Base-by-base conservation (phyloP, 495 filamentous ascomycete species). In the Neurospora sp. region DNA sequence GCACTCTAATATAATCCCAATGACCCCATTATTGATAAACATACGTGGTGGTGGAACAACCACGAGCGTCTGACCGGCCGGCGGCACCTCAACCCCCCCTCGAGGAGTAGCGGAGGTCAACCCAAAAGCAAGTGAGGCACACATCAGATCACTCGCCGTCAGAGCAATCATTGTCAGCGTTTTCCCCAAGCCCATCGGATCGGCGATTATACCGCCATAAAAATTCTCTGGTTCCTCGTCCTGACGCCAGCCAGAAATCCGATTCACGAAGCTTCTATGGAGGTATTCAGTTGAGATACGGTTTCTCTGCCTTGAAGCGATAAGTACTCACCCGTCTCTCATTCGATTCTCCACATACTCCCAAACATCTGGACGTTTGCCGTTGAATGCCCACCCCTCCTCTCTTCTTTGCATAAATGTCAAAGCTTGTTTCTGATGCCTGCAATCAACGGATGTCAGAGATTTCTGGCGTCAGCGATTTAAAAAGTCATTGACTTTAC, bases 351-450 rank as follows among this genome's bases (percentile, higher is more conserved):
- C 76, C 68, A 75, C 44, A 35, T 37, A 53, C 2, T 74, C 69
- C 78, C 79, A 81, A 0, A 82, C 61, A 42, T 82, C 79, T 12
- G 59, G 31, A 1, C 59, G 68, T 2, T 70, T 70, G 8, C 39
- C 59, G 16, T 73, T 42, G 5, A 77, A 69, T n/a, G 14, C 74
- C 81, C 84, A 84, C 3, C 83, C 82, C 5, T 75, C 61, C 68
- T 86, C 84, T 42, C 82, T 71, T 35, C 73, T 73, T n/a, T 79
- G 68, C 78, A 86, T 79, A 70, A 86, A 86, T 3, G 81, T 84
- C 14, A 86, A 42, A 1, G 82, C 84, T 71, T 85, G 82, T 59
- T 80, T 83, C 61, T 85, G 84, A 73, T 85, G 82, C 42, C 81
- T 83, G 71, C 6, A 12, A 16, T 0, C 12, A 0, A 46, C n/a